A percentile compares a stretch with the other conserved stretches of the same genome.
Conservation (phyloP, 2,329 filamentous ascomycete species). For the Metarhizium guizhouense region DNA sequence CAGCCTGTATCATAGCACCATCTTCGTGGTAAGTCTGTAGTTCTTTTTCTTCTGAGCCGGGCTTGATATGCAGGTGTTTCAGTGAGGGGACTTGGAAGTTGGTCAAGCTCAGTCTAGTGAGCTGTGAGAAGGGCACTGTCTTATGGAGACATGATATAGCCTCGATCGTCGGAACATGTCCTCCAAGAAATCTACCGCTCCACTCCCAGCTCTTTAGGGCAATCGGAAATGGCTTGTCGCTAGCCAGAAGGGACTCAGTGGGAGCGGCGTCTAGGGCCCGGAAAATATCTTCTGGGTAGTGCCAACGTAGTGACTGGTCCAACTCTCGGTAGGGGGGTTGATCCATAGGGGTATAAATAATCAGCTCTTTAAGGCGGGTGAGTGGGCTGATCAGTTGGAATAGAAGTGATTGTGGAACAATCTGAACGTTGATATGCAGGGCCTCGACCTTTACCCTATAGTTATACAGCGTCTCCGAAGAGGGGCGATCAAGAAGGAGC, state of each 20-base stretch:
- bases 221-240: constrained; percentile 22
- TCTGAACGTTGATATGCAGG: constrained; percentile 63
- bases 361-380: constrained; percentile 58
- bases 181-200: constrained; percentile 46
- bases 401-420: constrained; percentile 33
- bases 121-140: constrained; percentile 43
- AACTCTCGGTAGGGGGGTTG: constrained; percentile 55
- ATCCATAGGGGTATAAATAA: constrained; percentile 64
- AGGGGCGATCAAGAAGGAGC: constrained; percentile 45
- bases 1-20: constrained; percentile 29
- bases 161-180: constrained; percentile 35
- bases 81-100: constrained; percentile 52
- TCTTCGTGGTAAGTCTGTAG: constrained; percentile 28
- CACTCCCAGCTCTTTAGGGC: constrained; percentile 50
- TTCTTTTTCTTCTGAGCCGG: constrained; percentile 21
- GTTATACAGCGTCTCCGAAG: constrained; percentile 42
- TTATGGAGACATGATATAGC: constrained; percentile 44
- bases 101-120: constrained; percentile 50
- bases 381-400: constrained; percentile 53
- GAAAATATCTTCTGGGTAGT: constrained; percentile 59
- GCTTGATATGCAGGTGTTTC: constrained; percentile 26
- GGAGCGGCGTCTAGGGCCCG: constrained; percentile 48
- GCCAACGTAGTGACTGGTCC: constrained; percentile 54
- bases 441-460: constrained; percentile 64
- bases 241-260: constrained; percentile 20